phyloP scores from a whole-genome alignment of 257 asterid genomes.

The Pogostemon cablin region DNA sequence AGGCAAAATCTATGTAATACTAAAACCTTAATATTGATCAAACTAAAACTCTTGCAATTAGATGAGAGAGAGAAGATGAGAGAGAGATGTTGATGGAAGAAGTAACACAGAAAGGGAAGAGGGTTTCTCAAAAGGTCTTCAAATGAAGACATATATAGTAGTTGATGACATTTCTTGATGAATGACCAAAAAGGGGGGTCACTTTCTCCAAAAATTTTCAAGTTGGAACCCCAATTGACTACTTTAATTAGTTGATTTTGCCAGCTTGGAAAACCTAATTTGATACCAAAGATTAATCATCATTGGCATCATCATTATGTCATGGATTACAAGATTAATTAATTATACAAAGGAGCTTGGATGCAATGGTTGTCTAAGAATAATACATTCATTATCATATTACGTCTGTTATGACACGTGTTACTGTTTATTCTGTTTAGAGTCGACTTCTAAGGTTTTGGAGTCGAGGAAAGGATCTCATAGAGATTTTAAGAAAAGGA shows the following conservation, averaged over 20 bases:
- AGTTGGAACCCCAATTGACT: conserved; percentile 21
- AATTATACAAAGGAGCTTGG: conserved; percentile 4
- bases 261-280: conserved; percentile 50
- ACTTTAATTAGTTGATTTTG: conserved; percentile 36
- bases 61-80: not conserved
- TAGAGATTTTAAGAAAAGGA: no score
- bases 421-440: not conserved
- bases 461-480: not conserved
- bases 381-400: not conserved
- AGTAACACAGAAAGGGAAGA: not conserved
- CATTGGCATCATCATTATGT: conserved; percentile 46
- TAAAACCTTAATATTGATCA: conserved; percentile 13
- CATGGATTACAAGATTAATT: conserved; percentile 22
- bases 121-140: conserved; percentile 28
- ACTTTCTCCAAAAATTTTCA: conserved; percentile 36
- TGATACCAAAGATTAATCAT: conserved; percentile 33
- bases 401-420: no score
- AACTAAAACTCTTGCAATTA: not conserved
- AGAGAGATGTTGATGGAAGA: conserved; percentile 12
- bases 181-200: conserved; percentile 36
- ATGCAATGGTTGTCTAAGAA: conserved; percentile 25
- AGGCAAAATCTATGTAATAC: not conserved
- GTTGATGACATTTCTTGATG: conserved; percentile 48
- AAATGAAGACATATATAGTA: conserved; percentile 38
- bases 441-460: not conserved